These are phyloP conservation scores for Claviceps digitariae DNA, from an alignment of 2,329 filamentous ascomycete species.

Conservation along the genomic window DNA sequence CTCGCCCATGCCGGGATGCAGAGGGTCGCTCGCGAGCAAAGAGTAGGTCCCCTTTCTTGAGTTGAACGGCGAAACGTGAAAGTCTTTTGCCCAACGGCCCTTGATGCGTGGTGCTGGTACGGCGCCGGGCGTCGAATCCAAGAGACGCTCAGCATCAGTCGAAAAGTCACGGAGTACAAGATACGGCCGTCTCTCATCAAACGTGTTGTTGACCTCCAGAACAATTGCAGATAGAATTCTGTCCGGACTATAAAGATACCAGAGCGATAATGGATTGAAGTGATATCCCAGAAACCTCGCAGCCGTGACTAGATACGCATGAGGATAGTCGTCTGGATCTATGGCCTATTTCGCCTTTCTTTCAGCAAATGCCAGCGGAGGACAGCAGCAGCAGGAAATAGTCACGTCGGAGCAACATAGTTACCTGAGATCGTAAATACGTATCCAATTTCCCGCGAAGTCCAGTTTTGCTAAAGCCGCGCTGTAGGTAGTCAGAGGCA, in stretches of 20 bases:
- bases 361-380: background rate
- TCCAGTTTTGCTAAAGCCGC: slow-evolving; percentile 36
- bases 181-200: slow-evolving; percentile 47
- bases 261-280: slow-evolving; percentile 67
- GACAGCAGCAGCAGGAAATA: slow-evolving; percentile 6
- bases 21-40: slow-evolving; percentile 31
- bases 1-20: slow-evolving; percentile 24
- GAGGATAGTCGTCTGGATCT: slow-evolving; percentile 46
- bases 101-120: slow-evolving; percentile 22
- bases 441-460: slow-evolving; percentile 48
- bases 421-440: slow-evolving; percentile 45
- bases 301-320: slow-evolving; percentile 59
- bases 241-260: slow-evolving; percentile 56
- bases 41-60: slow-evolving; percentile 42
- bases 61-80: slow-evolving; percentile 68
- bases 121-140: background rate
- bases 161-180: slow-evolving; percentile 16
- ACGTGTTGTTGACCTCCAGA: slow-evolving; percentile 65
- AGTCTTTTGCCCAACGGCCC: slow-evolving; percentile 52
- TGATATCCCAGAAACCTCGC: slow-evolving; percentile 55
- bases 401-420: slow-evolving; percentile 6
- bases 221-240: slow-evolving; percentile 50
- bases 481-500: slow-evolving; percentile 46
- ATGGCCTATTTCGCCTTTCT: slow-evolving; percentile 39
- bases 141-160: slow-evolving; percentile 9